Conservation (phyloP, 2,329 filamentous ascomycete species). For the Plectosphaerella sp. region DNA sequence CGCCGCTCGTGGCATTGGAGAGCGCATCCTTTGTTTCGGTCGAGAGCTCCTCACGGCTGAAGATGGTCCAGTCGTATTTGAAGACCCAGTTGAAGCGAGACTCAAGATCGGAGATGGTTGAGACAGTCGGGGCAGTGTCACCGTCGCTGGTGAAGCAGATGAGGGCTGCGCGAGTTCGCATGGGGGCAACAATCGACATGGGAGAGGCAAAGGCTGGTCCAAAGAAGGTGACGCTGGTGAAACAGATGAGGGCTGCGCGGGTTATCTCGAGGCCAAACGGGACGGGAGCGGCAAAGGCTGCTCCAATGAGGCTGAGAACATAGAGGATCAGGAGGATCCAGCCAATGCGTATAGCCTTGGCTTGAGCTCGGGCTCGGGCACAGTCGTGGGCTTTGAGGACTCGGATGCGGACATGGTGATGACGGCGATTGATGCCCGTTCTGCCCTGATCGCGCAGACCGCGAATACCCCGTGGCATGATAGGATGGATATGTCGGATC, state of each 20-base stretch:
- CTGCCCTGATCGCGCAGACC: too few relatives aligned
- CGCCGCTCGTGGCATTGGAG: conserved; percentile 59
- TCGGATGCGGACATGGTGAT: too few relatives aligned
- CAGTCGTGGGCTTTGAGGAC: too few relatives aligned
- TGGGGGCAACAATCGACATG: conserved; percentile 1
- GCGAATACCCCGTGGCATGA: too few relatives aligned
- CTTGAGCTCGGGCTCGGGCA: too few relatives aligned
- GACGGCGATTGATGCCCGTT: too few relatives aligned
- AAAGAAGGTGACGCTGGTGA: background rate
- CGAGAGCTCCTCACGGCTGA: conserved; percentile 76
- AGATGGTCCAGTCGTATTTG: conserved; percentile 85
- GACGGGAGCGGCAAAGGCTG: background rate
- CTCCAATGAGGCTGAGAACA: too few relatives aligned
- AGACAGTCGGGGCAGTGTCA: conserved; percentile 62
- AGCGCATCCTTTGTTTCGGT: conserved; percentile 71
- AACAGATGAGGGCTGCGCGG: too few relatives aligned
- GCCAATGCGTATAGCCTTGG: too few relatives aligned
- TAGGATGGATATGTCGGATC: too few relatives aligned
- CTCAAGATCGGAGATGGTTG: conserved; percentile 61
- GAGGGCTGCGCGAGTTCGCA: conserved; percentile 34
- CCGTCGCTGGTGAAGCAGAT: conserved; percentile 69
- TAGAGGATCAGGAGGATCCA: too few relatives aligned
- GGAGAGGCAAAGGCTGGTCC: background rate
- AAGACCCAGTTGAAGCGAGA: conserved; percentile 69
- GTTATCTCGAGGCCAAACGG: background rate